Evolutionary conservation across 2,329 filamentous ascomycete genomes (phyloP), one percentile per base, ranked within the genome.

Genomic region (Peltaster fructicola): DNA sequence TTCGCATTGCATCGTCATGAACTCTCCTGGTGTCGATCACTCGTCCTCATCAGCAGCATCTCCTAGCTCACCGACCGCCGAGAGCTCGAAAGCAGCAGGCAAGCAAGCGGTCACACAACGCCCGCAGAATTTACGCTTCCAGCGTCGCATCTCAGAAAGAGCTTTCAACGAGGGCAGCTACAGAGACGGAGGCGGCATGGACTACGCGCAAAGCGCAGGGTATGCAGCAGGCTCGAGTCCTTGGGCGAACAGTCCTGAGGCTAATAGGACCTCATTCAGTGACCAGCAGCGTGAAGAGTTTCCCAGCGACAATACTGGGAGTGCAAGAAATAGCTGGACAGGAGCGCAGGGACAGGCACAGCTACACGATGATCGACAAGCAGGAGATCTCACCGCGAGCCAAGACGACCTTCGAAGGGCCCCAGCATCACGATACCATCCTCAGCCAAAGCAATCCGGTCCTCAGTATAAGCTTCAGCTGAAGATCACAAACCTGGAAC

Each of bases 401-500:
- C 14, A 42, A 16, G 42, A 47, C 35, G 40, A 40, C 23, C 33
- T 39, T 21, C 38, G 42, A 19, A 40, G 41, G 8, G 33, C 32
- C 14, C 40, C 39, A 11, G 34, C 42, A 10, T 33, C 42, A 8
- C 34, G 43, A 31, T 49, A 47, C 25, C 44, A 44, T 30, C 43
- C 43, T 24, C 47, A 47, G 27, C 44, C 44, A 29, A 31, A 32
- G 28, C 43, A 44, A 23, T 39, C 42, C 24, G 29, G 36, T 30
- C 45, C 44, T n/a, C 45, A 50, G 28, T 50, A 51, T 53, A 85
- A 80, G 52, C 65, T 98, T 17, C 82, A 92, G 48, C 82, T 78
- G 22, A 98, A 95, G 59, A 82, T 98, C 35, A 93, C 84, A 1
- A 82, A 78, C 2, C 59, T 98, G 23, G 88, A 98, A 56, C 67